A percentile compares a stretch with the other conserved stretches of the same genome.
phyloP scores from a whole-genome alignment of 257 asterid genomes.

The Linderniella brevidens region DNA sequence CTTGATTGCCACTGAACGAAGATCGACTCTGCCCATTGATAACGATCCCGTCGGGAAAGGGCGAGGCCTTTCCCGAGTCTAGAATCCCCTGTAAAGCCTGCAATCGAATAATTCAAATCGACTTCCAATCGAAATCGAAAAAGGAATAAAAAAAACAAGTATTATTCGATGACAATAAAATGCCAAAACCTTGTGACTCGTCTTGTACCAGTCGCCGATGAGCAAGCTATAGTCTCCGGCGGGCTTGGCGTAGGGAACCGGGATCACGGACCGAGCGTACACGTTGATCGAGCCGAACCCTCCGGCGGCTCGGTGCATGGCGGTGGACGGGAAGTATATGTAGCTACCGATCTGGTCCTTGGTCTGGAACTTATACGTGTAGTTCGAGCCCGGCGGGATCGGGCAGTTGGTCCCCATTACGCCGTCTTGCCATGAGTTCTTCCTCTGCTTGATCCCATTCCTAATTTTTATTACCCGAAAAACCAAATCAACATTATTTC shows the following conservation, averaged over 20 bases:
- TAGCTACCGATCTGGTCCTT: slow-evolving; percentile 96
- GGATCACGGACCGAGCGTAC: slow-evolving; percentile 72
- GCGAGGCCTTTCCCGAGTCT: slow-evolving; percentile 66
- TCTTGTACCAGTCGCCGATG: slow-evolving; percentile 74
- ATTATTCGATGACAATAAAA: no score
- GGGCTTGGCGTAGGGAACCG: slow-evolving; percentile 76
- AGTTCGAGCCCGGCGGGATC: slow-evolving; percentile 59
- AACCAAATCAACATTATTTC: no score
- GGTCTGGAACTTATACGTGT: slow-evolving; percentile 74
- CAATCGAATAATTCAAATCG: neutral
- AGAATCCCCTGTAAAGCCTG: slow-evolving; percentile 63
- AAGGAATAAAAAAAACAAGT: no score
- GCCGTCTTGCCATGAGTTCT: slow-evolving; percentile 98
- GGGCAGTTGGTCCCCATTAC: slow-evolving; percentile 89
- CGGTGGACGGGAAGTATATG: slow-evolving; percentile 76
- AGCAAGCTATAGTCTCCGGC: slow-evolving; percentile 71
- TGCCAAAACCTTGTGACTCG: slow-evolving; percentile 49
- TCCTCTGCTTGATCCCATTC: slow-evolving; percentile 96
- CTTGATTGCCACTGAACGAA: slow-evolving; percentile 63
- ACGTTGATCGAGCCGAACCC: slow-evolving; percentile 76
- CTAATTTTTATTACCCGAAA: no score
- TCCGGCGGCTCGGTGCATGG: slow-evolving; percentile 82
- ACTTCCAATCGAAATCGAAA: no score
- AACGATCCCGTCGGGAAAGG: slow-evolving; percentile 69
- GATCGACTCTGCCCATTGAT: slow-evolving; percentile 51